A percentile compares a stretch with the other conserved stretches of the same genome.
These are phyloP conservation scores for Lactarius sp. DNA, from an alignment of 768 basidiomycete genomes.

Conservation along the genomic window DNA sequence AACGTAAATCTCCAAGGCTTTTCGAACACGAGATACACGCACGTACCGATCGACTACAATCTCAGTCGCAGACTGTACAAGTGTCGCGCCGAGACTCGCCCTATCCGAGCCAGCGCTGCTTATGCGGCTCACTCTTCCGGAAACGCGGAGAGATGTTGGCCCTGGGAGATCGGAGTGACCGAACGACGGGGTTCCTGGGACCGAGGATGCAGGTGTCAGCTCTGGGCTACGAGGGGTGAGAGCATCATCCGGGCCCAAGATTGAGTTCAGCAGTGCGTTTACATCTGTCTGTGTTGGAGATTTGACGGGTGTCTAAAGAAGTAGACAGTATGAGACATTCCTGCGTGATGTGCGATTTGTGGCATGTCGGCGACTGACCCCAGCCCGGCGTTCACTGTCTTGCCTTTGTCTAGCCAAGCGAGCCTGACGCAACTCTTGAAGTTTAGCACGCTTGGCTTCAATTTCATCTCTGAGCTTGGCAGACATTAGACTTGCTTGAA, in stretches of 20 bases:
- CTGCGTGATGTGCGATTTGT: slow-evolving; percentile 35
- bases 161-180: slow-evolving; percentile 37
- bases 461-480: slow-evolving; percentile 80
- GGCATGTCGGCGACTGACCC: slow-evolving; percentile 35
- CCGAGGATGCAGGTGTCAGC: slow-evolving; percentile 64
- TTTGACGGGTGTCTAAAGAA: slow-evolving; percentile 17
- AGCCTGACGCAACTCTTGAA: slow-evolving; percentile 77
- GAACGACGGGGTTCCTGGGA: slow-evolving; percentile 63
- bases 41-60: slow-evolving; percentile 65
- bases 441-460: slow-evolving; percentile 83
- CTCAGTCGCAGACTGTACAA: slow-evolving; percentile 51
- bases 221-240: slow-evolving; percentile 53
- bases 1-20: not conserved
- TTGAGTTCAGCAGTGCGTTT: slow-evolving; percentile 60
- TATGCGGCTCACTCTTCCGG: slow-evolving; percentile 65
- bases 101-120: slow-evolving; percentile 58
- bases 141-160: slow-evolving; percentile 37
- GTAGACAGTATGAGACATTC: slow-evolving; percentile 18
- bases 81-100: slow-evolving; percentile 41
- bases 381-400: slow-evolving; percentile 43
- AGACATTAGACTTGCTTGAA: slow-evolving; percentile 38
- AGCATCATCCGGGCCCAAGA: slow-evolving; percentile 46
- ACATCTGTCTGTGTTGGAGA: slow-evolving; percentile 52
- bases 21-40: slow-evolving; percentile 25
- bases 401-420: slow-evolving; percentile 63